Base-by-base conservation (phyloP, 2,329 filamentous ascomycete species). In the Colletotrichum phormii region DNA sequence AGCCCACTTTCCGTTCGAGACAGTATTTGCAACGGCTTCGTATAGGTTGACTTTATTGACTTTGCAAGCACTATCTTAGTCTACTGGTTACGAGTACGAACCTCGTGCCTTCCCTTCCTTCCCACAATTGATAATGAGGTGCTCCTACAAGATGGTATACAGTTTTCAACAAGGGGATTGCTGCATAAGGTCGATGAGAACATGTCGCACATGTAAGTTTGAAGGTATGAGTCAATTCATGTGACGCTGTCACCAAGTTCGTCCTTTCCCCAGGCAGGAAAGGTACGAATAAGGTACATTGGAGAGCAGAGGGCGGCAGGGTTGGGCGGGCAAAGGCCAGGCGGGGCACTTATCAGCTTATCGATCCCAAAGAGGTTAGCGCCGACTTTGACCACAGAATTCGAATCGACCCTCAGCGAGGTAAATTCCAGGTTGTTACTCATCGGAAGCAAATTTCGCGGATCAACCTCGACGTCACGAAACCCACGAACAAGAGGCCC, bases 301-400 rank as follows among this genome's bases (percentile, higher is more conserved):
- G 12, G 6, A 18, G 53, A 18, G 29, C 33, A 37, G 53, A 46
- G 13, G 22, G 42, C 42, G 67, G 81, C 82, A 80, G 80, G 82
- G 81, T 81, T 82, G 64, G 62, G n/a, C 58, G 33, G 54, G 57
- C 8, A 24, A 69, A 63, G 29, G 66, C 15, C 66, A 54, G 55
- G 71, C 61, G 71, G 71, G 71, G 71, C 64, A 69, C 78, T 82
- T 84, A 84, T 84, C 83, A 71, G 58, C 72, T 80, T 84, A 84
- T 84, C 82, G 58, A 49, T 3, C 76, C 79, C 7, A 58, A 80
- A 77, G 22, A 15, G 80, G 81, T 35, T 84, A 84, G 83, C 78
- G 79, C 79, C 79, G 80, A 83, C 80, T 84, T 81, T 82, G 79
- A 80, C 77, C 82, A 84, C 81, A 71, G 68, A 67, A 51, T 81